Evolutionary conservation across 331 rosid genomes (phyloP), one percentile per base, ranked within the genome.

Genomic region (Pyrus hybrid): DNA sequence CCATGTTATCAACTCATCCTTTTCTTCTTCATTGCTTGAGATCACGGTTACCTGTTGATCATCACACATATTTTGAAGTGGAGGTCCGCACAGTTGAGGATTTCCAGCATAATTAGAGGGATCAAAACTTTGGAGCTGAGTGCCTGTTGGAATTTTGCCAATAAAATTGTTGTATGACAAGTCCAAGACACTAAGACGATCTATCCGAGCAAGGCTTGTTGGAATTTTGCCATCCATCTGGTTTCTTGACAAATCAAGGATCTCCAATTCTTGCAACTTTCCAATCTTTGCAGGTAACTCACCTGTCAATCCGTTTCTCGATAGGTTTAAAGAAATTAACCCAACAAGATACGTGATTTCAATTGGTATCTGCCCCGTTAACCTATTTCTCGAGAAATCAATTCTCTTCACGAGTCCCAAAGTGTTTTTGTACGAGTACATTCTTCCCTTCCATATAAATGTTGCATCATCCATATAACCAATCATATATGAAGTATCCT

Each of bases 401-500:
- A 41, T 41, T 41, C 47, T 41, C 47, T 37, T 37, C 45, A 37
- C 45, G 2, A 37, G 45, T 37, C 41, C 68, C 35, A 73, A n/a
- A 73, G 1, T 68, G 5, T 6, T 64, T 30, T 0, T 1, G 9
- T 3, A 64, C 1, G 14, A 8, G 6, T 2, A 1, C 43, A 41
- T 8, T 37, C 21, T 16, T 13, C 67, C 68, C 5, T 73, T 73
- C 68, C 68, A 73, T 13, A 61, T 17, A 12, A 49, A 51, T 13
- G 20, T 13, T 45, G 63, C 61, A 30, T 5, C 6, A 1, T 53
- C 53, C 10, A 26, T 37, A 8, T 70, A 47, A 41, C 0, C 0
- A 41, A 41, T 5, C 14, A 0, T 0, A 41, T 41, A 3, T 0
- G 0, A 3, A 1, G 12, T 10, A 37, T 37, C 14, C 0, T 10